A percentile compares a stretch with the other conserved stretches of the same genome.
These are phyloP conservation scores for Cystoderma amianthinum DNA, from an alignment of 768 basidiomycete genomes.

Conservation along the genomic window DNA sequence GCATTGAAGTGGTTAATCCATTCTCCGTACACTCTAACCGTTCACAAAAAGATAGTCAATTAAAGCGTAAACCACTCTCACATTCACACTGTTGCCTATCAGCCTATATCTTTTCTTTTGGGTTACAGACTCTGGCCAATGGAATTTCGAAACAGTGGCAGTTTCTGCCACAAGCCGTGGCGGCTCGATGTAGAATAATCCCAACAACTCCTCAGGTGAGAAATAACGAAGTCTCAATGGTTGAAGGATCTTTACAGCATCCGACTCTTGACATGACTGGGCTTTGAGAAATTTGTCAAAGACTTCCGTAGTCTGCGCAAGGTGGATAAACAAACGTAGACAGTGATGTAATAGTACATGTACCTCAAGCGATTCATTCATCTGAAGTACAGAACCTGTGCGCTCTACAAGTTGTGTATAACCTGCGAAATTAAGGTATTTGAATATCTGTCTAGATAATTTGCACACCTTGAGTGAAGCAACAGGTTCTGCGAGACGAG, in stretches of 20 bases:
- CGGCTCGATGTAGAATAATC: slow-evolving; percentile 54
- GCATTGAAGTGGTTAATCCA: too few relatives aligned
- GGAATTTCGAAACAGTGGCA: slow-evolving; percentile 22
- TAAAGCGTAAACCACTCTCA: slow-evolving; percentile 57
- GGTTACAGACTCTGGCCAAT: slow-evolving; percentile 59
- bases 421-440: slow-evolving; percentile 33
- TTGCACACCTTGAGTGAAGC: slow-evolving; percentile 78
- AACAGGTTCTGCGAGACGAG: slow-evolving; percentile 57
- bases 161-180: slow-evolving; percentile 5
- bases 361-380: slow-evolving; percentile 62
- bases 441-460: neutral
- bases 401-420: slow-evolving; percentile 76
- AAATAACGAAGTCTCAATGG: slow-evolving; percentile 70
- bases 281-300: slow-evolving; percentile 50
- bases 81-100: slow-evolving; percentile 82
- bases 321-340: slow-evolving; percentile 1
- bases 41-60: slow-evolving; percentile 60
- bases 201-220: slow-evolving; percentile 63
- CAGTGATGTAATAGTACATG: slow-evolving; percentile 7
- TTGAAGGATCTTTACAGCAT: slow-evolving; percentile 47
- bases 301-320: slow-evolving; percentile 47
- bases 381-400: slow-evolving; percentile 71
- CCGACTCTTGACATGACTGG: slow-evolving; percentile 27
- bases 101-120: slow-evolving; percentile 67
- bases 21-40: too few relatives aligned